Conservation (phyloP, 2,329 filamentous ascomycete species). For the Neodidymelliopsis sp. region DNA sequence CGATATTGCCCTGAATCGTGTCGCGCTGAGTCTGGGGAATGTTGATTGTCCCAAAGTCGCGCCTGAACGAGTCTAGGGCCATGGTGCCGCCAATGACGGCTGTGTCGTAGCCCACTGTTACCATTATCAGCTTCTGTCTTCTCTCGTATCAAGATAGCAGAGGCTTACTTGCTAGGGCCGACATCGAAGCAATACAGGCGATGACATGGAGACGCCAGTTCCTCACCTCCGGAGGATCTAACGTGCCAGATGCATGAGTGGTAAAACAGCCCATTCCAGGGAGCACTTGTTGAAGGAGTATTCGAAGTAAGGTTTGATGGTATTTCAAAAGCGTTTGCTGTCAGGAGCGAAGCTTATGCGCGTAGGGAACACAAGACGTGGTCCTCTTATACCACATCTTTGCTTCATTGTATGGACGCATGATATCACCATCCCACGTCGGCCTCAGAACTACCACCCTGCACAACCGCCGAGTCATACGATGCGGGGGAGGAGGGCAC, state of each 20-base stretch:
- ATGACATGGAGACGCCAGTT: conserved; percentile 48
- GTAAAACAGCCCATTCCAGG: conserved; percentile 37
- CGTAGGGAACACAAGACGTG: conserved; percentile 1
- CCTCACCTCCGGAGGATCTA: conserved; percentile 47
- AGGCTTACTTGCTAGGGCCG: conserved; percentile 45
- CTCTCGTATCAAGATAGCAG: neutral
- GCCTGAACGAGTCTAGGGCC: conserved; percentile 49
- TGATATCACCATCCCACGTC: neutral
- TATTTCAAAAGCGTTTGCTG: conserved; percentile 7
- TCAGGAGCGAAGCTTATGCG: conserved; percentile 11
- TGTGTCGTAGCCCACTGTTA: conserved; percentile 44
- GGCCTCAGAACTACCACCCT: conserved; percentile 19
- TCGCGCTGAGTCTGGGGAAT: conserved; percentile 42
- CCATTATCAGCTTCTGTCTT: neutral
- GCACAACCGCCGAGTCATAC: conserved; percentile 18
- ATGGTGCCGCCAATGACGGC: conserved; percentile 52
- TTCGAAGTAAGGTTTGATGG: neutral
- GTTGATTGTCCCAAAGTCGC: conserved; percentile 44
- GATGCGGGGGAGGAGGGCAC: conserved; percentile 23
- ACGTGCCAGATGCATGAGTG: conserved; percentile 43
- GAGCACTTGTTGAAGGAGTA: conserved; percentile 11
- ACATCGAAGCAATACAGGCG: conserved; percentile 47
- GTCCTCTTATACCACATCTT: conserved; percentile 7
- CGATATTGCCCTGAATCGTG: conserved; percentile 51
- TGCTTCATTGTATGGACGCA: neutral